phyloP scores from a whole-genome alignment of 257 asterid species.

The Fraxinus excelsior region DNA sequence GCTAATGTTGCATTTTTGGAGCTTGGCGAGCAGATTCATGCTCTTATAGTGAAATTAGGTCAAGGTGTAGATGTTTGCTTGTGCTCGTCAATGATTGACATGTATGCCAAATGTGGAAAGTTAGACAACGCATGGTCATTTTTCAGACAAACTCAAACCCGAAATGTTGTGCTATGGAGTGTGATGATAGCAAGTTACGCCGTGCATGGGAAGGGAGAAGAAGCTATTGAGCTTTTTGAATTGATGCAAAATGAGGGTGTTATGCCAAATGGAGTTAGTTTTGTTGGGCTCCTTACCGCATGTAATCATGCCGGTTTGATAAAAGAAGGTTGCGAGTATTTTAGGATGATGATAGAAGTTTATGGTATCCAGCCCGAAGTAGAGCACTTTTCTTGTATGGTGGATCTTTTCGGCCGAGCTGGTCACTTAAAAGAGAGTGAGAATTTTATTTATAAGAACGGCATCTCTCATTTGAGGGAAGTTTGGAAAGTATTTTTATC shows the following conservation, averaged over 20 bases:
- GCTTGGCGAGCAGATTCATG: constrained; percentile 79
- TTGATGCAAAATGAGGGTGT: constrained; percentile 52
- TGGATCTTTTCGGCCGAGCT: constrained; percentile 70
- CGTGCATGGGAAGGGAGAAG: constrained; percentile 58
- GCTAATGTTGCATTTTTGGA: constrained; percentile 50
- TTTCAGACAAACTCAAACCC: constrained; percentile 44
- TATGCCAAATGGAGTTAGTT: constrained; percentile 63
- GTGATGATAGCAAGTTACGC: constrained; percentile 68
- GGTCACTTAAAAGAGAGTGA: constrained; percentile 61
- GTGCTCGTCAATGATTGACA: constrained; percentile 62
- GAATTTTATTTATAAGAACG: constrained; percentile 50
- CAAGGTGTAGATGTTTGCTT: constrained; percentile 48
- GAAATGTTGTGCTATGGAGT: constrained; percentile 66
- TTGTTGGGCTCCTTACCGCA: constrained; percentile 62
- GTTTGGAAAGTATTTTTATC: constrained; percentile 69
- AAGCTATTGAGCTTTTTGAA: constrained; percentile 61
- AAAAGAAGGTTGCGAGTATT: constrained; percentile 66
- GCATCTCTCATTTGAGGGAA: constrained; percentile 41
- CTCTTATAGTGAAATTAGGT: constrained; percentile 54
- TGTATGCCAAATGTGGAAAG: constrained; percentile 84
- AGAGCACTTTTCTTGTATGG: constrained; percentile 72
- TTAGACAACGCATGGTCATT: constrained; percentile 48
- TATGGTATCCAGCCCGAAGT: constrained; percentile 46
- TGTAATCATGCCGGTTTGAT: constrained; percentile 81
- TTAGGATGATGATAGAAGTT: constrained; percentile 58